Evolutionary conservation across 164 flowering plant genomes (phyloP).

Genomic region (Umbilicus rupestris): DNA sequence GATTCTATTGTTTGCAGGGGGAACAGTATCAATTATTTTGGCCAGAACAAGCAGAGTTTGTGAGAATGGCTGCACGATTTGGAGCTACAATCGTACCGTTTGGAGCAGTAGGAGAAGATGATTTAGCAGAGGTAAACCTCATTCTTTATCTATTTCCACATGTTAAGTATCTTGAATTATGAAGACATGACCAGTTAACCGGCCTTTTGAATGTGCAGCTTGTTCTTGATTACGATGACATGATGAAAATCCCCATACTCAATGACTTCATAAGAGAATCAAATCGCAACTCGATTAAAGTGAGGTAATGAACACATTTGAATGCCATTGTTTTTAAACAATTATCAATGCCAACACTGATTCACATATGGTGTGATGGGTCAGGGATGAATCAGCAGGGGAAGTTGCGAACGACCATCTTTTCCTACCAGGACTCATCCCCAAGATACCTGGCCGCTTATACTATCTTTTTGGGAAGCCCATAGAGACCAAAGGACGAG

Average conservation of each 20-base stretch:
- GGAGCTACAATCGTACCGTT: conserved; percentile 89
- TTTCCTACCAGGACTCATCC: conserved; percentile 47
- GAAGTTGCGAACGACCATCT: conserved; percentile 47
- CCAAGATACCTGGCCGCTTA: conserved; percentile 78
- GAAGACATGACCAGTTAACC: not conserved
- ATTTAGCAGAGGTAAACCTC: conserved; percentile 47
- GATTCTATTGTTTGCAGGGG: conserved; percentile 34
- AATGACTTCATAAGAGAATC: conserved; percentile 30
- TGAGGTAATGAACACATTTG: conserved; percentile 32
- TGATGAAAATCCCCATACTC: conserved; percentile 49
- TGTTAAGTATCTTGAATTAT: no score
- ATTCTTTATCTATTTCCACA: not conserved
- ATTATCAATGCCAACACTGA: not conserved
- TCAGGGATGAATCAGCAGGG: conserved; percentile 35
- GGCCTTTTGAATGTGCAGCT: conserved; percentile 18
- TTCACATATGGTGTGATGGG: not conserved
- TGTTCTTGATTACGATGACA: conserved; percentile 67
- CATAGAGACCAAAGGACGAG: conserved; percentile 48
- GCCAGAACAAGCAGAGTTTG: conserved; percentile 87
- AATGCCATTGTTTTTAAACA: conserved; percentile 5
- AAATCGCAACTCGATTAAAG: conserved; percentile 15
- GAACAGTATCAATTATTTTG: conserved; percentile 72
- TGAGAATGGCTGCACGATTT: conserved; percentile 85
- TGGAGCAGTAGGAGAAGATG: conserved; percentile 86
- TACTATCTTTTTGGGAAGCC: conserved; percentile 86